Base-by-base conservation (phyloP, 2,329 filamentous ascomycete species). In the Diplodia seriata region DNA sequence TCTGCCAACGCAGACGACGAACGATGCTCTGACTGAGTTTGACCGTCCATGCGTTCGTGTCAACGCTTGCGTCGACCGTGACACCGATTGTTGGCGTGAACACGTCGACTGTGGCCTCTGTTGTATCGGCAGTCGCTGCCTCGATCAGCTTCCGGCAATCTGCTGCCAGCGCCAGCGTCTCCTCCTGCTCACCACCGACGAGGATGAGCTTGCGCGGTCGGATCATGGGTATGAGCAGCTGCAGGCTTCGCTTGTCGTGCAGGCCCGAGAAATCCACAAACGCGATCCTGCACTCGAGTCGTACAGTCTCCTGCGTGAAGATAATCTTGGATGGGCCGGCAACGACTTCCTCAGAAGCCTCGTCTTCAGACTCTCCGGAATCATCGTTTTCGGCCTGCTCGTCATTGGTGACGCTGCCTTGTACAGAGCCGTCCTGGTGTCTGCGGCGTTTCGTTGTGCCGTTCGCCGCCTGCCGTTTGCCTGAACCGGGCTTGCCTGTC, bases 21-120 rank as follows among this genome's bases (percentile, higher is more conserved):
- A 97, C 91, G 23, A 99, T 87, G 54, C 87, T 83, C 72, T 94
- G 92, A 59, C 92, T 93, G 20, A 99, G 85, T 79, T 94, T 97
- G 69, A 99, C 91, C 29, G 92, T 90, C 95, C 96, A 99, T 4
- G 95, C 94, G 76, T 98, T 97, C 5, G 94, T 98, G 77, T 99
- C 95, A 51, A 98, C 94, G 75, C 94, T 97, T 14, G 94, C 95
- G 78, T 99, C 90, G 51, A 99, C 85, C 15, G 85, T 83, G 40
- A 86, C 83, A 29, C 93, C 93, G n/a, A 92, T 83, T 11, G 82
- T 79, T 1, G 95, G 95, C 0, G 92, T 93, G 76, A 94, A 94
- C 5, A 99, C 92, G 70, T 94, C 85, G 20, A 83, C 81, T 55
- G 81, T 80, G 47, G 84, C 83, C 51, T 81, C 82, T 6, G 78